phyloP scores from a whole-genome alignment of 169 alveolate genomes.

The Babesia ovata region DNA sequence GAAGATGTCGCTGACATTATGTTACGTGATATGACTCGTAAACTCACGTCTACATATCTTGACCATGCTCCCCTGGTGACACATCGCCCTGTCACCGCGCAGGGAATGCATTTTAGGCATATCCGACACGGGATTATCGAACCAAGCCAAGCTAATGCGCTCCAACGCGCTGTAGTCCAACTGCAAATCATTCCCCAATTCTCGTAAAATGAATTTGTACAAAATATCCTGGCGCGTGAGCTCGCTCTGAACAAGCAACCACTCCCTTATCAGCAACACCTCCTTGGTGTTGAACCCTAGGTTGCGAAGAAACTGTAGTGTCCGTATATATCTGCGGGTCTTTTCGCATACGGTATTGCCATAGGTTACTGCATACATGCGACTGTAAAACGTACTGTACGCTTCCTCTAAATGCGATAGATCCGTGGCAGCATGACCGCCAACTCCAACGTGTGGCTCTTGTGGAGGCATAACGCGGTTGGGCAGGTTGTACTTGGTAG shows the following conservation, averaged over 20 bases:
- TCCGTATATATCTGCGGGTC: constrained; percentile 4
- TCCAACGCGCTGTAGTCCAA: constrained; percentile 6
- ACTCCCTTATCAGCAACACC: constrained; percentile 36
- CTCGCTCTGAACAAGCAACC: constrained; percentile 48
- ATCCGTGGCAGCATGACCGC: neutral
- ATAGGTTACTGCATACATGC: neutral
- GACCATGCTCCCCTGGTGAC: constrained; percentile 45
- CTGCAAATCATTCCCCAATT: neutral
- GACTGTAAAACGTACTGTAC: constrained; percentile 5
- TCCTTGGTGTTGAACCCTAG: constrained; percentile 31
- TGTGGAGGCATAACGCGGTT: neutral
- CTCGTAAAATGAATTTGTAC: constrained; percentile 14
- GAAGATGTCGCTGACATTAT: neutral
- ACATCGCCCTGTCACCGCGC: constrained; percentile 13
- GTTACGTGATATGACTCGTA: no score
- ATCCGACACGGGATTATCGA: constrained; percentile 20
- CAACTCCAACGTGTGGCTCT: neutral
- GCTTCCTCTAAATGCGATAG: neutral
- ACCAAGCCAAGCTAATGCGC: constrained; percentile 17
- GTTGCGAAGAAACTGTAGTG: constrained; percentile 21
- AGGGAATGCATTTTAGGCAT: constrained; percentile 17
- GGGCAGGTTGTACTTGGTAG: constrained; percentile 37
- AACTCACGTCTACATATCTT: constrained; percentile 4
- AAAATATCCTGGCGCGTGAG: constrained; percentile 35
- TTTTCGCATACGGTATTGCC: neutral